Base-by-base conservation (phyloP, 108 stramenopile genomes). In the Schizochytrium sp. region DNA sequence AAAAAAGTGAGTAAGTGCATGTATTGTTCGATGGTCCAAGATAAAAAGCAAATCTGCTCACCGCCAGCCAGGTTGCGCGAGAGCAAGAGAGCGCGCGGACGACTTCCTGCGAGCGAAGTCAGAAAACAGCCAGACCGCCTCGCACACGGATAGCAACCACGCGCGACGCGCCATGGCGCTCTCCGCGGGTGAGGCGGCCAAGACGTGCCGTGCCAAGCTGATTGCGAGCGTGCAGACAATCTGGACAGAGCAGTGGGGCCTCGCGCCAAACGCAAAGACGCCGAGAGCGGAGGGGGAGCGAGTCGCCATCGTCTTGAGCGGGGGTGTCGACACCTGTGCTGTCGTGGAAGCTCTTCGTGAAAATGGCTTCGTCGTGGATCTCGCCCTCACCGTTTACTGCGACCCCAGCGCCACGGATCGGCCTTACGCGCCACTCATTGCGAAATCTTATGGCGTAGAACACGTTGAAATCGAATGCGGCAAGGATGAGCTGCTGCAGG, bases 311-410 rank as follows among this genome's bases (percentile, higher is more conserved):
- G 76, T 83, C 19, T 45, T 83, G 45, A 83, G 76, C 76, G 94
- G 94, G 10, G 93, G 94, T 4, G 94, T 94, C n/a, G 94, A 94
- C 88, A 94, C 93, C 57, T 91, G 91, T 60, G 94, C 94, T 48
- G 92, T 94, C 23, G 45, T 94, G 57, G 89, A 91, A 10, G 93
- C 93, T 5, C 72, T 92, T 25, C 57, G 72, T 5, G 53, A 48
- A 14, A 60, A 88, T 58, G 92, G 91, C 12, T 69, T 94, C 63
- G 44, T 51, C 51, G 91, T 91, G 58, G 90, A 88, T 12, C 91
- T 58, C 18, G 94, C 94, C 23, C 44, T 94, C 23, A 93, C 94
- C 53, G 93, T 93, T 1, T 91, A 91, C 29, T 92, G 89, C 23
- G 92, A 87, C n/a, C 89, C 91, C 6, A 63, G 58, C 6, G 60